Evolutionary conservation across 495 filamentous ascomycete species (phyloP).

Genomic region (Elaphomyces granulatus): DNA sequence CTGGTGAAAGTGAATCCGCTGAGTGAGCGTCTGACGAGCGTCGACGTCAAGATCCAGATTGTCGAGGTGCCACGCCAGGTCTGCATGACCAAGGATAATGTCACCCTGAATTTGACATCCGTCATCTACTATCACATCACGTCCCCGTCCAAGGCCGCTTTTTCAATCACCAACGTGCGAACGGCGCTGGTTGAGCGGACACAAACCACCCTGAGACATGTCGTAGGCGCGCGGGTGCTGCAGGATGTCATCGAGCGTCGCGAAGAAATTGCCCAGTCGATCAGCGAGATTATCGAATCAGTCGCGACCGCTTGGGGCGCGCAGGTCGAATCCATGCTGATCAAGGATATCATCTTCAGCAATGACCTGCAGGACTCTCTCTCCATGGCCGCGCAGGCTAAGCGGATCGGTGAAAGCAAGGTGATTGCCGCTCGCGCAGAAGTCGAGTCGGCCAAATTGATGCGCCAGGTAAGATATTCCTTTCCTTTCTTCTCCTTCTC

Average conservation of each 20-base stretch:
- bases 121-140: conserved; percentile 99
- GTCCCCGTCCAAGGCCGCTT: conserved; percentile 91
- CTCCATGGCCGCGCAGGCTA: conserved; percentile 98
- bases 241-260: conserved; percentile 99
- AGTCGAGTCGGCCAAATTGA: conserved; percentile 92
- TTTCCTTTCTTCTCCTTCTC: too few species aligned
- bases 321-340: conserved; percentile 92
- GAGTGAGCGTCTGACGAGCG: conserved; percentile 72
- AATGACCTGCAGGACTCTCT: conserved; percentile 93
- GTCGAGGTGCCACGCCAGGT: conserved; percentile 92
- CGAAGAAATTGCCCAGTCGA: conserved; percentile 88
- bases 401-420: conserved; percentile 96
- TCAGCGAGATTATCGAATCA: conserved; percentile 95
- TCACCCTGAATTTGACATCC: conserved; percentile 80
- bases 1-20: conserved; percentile 98
- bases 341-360: conserved; percentile 99
- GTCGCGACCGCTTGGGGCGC: conserved; percentile 92
- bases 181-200: conserved; percentile 95
- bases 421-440: conserved; percentile 94
- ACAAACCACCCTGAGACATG: conserved; percentile 94
- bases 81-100: conserved; percentile 99
- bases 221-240: conserved; percentile 88
- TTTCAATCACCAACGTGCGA: conserved; percentile 88
- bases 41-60: conserved; percentile 99
- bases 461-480: conserved; percentile 81